phyloP scores from a whole-genome alignment of 2,329 filamentous ascomycete species.

The Stagonosporopsis chrysanthemi region DNA sequence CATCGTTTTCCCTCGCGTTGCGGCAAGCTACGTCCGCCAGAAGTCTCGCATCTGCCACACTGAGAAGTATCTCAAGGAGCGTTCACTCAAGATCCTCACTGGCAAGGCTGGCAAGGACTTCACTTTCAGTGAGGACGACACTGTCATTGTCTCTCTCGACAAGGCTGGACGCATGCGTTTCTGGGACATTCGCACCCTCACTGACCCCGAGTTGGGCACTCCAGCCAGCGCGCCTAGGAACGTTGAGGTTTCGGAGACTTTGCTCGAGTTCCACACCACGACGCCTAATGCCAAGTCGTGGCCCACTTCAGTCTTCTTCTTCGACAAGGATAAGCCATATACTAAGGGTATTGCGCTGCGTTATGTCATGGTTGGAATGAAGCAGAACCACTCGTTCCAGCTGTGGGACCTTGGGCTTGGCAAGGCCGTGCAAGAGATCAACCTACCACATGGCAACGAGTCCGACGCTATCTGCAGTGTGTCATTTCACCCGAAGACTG shows the following conservation, averaged over 20 bases:
- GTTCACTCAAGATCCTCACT: constrained; percentile 90
- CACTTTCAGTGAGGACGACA: constrained; percentile 95
- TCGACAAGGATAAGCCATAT: constrained; percentile 95
- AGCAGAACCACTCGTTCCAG: constrained; percentile 98
- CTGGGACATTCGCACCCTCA: constrained; percentile 92
- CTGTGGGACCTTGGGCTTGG: constrained; percentile 96
- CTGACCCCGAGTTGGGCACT: constrained; percentile 56
- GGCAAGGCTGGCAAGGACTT: constrained; percentile 99
- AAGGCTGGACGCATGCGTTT: constrained; percentile 97
- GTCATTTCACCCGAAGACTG: constrained; percentile 88
- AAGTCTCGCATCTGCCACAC: constrained; percentile 75
- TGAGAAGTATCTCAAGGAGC: constrained; percentile 85
- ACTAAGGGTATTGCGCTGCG: constrained; percentile 87
- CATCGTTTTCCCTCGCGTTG: constrained; percentile 73
- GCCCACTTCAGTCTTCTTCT: constrained; percentile 93
- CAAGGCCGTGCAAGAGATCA: constrained; percentile 96
- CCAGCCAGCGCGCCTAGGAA: constrained; percentile 55
- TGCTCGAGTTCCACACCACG: constrained; percentile 86
- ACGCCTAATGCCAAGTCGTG: constrained; percentile 91
- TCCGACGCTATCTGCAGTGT: constrained; percentile 98
- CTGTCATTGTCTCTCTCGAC: constrained; percentile 91
- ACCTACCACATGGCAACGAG: constrained; percentile 93
- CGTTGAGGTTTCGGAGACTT: constrained; percentile 82
- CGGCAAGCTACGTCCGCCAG: constrained; percentile 59
- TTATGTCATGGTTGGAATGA: constrained; percentile 97